Conservation (phyloP, 768 basidiomycete genomes). For the Pleurotus citrinopileatus region DNA sequence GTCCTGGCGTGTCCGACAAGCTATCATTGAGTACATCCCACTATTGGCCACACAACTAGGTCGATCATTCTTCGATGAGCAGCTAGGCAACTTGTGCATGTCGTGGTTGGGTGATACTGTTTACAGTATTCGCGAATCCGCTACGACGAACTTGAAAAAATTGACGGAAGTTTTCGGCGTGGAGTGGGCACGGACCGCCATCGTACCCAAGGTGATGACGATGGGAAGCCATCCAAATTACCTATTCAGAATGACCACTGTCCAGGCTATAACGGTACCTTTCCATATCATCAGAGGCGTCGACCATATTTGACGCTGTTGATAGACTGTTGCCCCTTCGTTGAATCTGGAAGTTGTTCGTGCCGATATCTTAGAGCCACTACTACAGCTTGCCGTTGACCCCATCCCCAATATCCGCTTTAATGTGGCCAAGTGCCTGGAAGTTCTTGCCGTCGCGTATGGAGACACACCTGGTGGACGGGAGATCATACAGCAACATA, state of each 20-base stretch:
- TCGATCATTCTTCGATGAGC: slow-evolving; percentile 95
- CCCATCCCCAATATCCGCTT: slow-evolving; percentile 99
- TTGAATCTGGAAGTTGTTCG: slow-evolving; percentile 81
- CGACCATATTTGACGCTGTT: slow-evolving; percentile 7
- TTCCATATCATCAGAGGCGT: slow-evolving; percentile 11
- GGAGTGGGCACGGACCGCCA: slow-evolving; percentile 91
- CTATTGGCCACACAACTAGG: slow-evolving; percentile 97
- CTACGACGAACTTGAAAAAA: slow-evolving; percentile 94
- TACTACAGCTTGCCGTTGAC: slow-evolving; percentile 81
- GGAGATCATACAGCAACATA: slow-evolving; percentile 67
- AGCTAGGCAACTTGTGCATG: slow-evolving; percentile 96
- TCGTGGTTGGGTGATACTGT: slow-evolving; percentile 98
- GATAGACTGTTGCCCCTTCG: slow-evolving; percentile 91
- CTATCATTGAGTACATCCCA: slow-evolving; percentile 99
- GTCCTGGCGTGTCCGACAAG: slow-evolving; percentile 98
- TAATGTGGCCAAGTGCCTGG: slow-evolving; percentile 95
- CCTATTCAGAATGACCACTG: slow-evolving; percentile 97
- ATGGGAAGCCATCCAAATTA: slow-evolving; percentile 99
- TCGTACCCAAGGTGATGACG: slow-evolving; percentile 94
- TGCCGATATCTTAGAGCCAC: slow-evolving; percentile 78
- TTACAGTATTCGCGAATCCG: slow-evolving; percentile 97
- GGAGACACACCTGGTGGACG: slow-evolving; percentile 64
- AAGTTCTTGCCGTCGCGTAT: slow-evolving; percentile 78
- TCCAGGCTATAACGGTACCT: slow-evolving; percentile 92
- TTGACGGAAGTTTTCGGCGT: slow-evolving; percentile 98